Conservation (phyloP, 345 rosid genomes). For the Eucalyptus microcorys region DNA sequence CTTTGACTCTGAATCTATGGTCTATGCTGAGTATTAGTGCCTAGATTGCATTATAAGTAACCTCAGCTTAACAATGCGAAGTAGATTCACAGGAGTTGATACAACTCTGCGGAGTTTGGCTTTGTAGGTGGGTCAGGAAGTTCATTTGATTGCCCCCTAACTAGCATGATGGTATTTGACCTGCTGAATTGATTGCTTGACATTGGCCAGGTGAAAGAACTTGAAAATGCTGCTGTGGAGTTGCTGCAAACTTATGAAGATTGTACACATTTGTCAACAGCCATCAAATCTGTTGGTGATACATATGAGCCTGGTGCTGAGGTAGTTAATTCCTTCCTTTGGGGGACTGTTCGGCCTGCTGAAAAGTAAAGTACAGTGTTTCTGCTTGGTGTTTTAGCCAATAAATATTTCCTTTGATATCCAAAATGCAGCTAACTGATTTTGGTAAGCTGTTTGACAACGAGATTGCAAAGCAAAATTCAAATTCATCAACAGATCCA, state of each 20-base stretch:
- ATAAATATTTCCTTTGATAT: background rate
- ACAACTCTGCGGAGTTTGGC: background rate
- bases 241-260: conserved; percentile 39
- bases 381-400: background rate
- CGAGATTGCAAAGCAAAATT: conserved; percentile 42
- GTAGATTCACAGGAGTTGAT: background rate
- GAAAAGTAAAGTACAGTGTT: background rate
- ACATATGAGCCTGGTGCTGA: conserved; percentile 47
- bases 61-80: background rate
- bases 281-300: conserved; percentile 52
- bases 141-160: background rate
- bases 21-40: background rate
- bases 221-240: conserved; percentile 56
- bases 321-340: conserved; percentile 8
- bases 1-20: background rate
- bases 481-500: conserved; percentile 22
- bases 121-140: background rate
- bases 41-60: background rate
- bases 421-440: conserved; percentile 53
- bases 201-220: conserved; percentile 51
- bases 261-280: conserved; percentile 29
- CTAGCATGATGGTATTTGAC: background rate
- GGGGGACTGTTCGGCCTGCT: background rate
- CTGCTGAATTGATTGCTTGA: background rate
- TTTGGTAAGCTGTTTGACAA: conserved; percentile 55